These are phyloP conservation scores for Daldinia bambusicola DNA, from an alignment of 495 filamentous ascomycete species.

Conservation along the genomic window DNA sequence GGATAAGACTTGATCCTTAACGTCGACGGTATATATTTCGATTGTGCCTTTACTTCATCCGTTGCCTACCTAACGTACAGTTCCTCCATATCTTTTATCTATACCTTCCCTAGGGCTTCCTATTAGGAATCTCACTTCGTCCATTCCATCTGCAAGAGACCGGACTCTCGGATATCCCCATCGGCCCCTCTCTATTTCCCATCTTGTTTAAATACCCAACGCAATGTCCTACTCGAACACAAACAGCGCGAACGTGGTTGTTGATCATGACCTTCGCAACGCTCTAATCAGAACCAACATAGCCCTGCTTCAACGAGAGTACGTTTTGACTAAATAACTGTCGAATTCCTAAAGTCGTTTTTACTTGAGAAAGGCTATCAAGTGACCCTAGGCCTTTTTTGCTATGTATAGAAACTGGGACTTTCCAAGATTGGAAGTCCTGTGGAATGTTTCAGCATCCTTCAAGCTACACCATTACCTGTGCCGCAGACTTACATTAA, in stretches of 20 bases:
- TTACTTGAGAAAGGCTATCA: conserved; percentile 2
- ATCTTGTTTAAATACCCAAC: conserved; percentile 14
- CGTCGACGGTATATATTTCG: conserved; percentile 5
- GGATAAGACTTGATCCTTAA: background rate
- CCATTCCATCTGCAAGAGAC: background rate
- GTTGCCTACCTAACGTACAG: background rate
- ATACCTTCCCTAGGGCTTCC: background rate
- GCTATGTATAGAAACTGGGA: background rate
- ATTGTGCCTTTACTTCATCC: conserved; percentile 18
- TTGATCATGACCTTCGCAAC: conserved; percentile 41
- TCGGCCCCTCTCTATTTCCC: background rate
- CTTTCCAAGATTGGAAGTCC: background rate
- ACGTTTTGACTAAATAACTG: conserved; percentile 2
- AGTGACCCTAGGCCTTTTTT: conserved; percentile 9
- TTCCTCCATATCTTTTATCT: background rate
- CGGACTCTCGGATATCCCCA: conserved; percentile 18
- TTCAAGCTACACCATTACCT: background rate
- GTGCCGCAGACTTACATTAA: background rate
- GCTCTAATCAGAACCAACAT: conserved; percentile 41
- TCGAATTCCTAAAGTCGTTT: background rate
- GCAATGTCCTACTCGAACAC: conserved; percentile 28
- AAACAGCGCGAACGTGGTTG: conserved; percentile 19
- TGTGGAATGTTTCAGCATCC: conserved; percentile 12
- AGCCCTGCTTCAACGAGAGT: conserved; percentile 43
- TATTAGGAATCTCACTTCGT: background rate